phyloP scores from a whole-genome alignment of 106 monocot genomes.

The Iris macrosiphon region DNA sequence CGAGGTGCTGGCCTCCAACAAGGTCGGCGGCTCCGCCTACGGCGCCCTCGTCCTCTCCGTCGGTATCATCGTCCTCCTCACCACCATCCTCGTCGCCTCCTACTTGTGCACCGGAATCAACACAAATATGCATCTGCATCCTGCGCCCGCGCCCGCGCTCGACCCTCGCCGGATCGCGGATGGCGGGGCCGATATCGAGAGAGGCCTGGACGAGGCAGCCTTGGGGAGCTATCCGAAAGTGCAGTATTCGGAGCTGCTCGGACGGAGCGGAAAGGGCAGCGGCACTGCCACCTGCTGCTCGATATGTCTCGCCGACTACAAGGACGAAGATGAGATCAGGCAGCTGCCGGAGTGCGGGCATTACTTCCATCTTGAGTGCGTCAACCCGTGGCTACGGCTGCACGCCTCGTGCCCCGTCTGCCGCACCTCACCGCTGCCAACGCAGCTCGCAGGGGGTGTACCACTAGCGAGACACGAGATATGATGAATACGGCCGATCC shows the following conservation, averaged over 20 bases:
- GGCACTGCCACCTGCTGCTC: too few species aligned
- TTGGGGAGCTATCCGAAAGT: constrained; percentile 32
- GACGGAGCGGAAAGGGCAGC: not conserved
- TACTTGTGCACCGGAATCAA: constrained; percentile 3
- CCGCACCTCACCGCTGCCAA: constrained; percentile 28
- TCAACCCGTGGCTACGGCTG: constrained; percentile 29
- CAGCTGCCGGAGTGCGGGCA: constrained; percentile 27
- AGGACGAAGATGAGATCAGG: constrained; percentile 18
- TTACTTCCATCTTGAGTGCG: constrained; percentile 10
- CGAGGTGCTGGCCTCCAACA: not conserved
- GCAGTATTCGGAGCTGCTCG: constrained; percentile 16
- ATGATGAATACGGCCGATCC: too few species aligned
- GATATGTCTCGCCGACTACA: constrained; percentile 34
- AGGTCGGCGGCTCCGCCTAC: constrained; percentile 1
- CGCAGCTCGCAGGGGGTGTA: constrained; percentile 22
- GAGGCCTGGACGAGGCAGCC: constrained; percentile 30
- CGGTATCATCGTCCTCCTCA: not conserved
- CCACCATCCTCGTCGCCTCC: not conserved
- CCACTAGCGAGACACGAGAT: constrained; percentile 23
- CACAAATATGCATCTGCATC: too few species aligned
- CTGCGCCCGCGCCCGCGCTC: not conserved
- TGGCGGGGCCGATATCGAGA: constrained; percentile 5
- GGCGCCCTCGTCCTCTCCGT: not conserved
- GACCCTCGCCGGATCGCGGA: not conserved
- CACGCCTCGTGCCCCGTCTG: constrained; percentile 33